Evolutionary conservation across 2,329 filamentous ascomycete genomes (phyloP), one percentile per base, ranked within the genome.

Genomic region (Alternaria ethzedia): DNA sequence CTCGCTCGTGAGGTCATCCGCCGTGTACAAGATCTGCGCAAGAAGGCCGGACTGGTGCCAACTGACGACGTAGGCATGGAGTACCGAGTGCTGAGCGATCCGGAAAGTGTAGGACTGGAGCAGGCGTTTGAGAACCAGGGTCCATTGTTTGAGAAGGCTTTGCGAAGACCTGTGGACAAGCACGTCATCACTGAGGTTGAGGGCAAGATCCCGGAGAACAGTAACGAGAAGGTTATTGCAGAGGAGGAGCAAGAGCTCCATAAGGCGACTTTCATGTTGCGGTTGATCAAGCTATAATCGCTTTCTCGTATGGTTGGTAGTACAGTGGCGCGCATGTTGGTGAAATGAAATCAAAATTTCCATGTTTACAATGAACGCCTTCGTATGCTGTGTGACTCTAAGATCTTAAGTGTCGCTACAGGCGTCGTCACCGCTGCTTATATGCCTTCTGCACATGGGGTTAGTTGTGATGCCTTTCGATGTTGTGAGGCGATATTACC

Each of bases 51-150:
- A 1, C 85, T 99, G 56, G 89, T 94, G 67, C 89, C 94, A 1
- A 98, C 95, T 0, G 96, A 99, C 76, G 96, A 98, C 76, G 90
- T 99, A 66, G 92, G 91, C 82, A 97, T 99, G 92, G 92, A 96
- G 80, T 98, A 97, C 82, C 86, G 86, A 61, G 89, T 98, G 6
- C 82, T 96, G 52, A 86, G 88, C 8, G 94, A 97, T 75, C 91
- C 92, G 0, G 91, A 96, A 3, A 86, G 88, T 47, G 86, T 94
- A 63, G 93, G 92, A 6, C 80, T 97, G 23, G 88, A 86, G 61
- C 84, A 86, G 58, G 89, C 90, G 3, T 93, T 96, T 75, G 84
- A 87, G 68, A 86, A 86, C 41, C 92, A 96, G 75, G 82, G 86
- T 21, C 80, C 84, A 47, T 83, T 87, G 32, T 92, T 97, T 75